A percentile compares a stretch with the other conserved stretches of the same genome.
Conservation (phyloP, 139 green algal species). For the Chlorella sp. region DNA sequence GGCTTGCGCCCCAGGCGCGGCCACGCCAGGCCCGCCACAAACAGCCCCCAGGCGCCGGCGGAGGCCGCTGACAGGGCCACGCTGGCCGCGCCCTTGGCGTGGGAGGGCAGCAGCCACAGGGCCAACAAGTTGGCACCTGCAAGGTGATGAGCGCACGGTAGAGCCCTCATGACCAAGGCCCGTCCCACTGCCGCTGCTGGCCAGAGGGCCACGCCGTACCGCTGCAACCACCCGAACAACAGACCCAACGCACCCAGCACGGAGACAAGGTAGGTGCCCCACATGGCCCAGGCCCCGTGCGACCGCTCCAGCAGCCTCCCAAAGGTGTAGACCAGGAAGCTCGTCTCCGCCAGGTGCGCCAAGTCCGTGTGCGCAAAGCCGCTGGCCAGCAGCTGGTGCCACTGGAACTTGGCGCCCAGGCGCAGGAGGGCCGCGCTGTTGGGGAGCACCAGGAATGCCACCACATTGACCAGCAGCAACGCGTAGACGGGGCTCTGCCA, state of each 20-base stretch:
- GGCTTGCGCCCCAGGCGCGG: constrained; percentile 41
- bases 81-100: background rate
- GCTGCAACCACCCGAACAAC: too few species aligned
- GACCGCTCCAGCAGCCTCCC: constrained; percentile 23
- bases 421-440: constrained; percentile 3
- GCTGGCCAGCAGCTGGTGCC: constrained; percentile 20
- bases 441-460: constrained; percentile 15
- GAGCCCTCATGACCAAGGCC: too few species aligned
- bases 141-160: background rate
- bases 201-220: too few species aligned
- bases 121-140: constrained; percentile 14
- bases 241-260: constrained; percentile 9
- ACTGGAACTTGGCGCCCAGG: constrained; percentile 5
- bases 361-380: constrained; percentile 11
- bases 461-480: background rate
- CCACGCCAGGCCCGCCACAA: constrained; percentile 51
- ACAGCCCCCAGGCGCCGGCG: constrained; percentile 16
- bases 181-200: too few species aligned
- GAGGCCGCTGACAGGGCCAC: constrained; percentile 10
- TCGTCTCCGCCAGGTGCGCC: constrained; percentile 13
- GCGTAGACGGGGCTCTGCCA: constrained; percentile 3
- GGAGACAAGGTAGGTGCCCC: constrained; percentile 12
- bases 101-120: constrained; percentile 20
- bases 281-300: constrained; percentile 13
- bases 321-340: constrained; percentile 28